A percentile compares a stretch with the other conserved stretches of the same genome.
phyloP scores from a whole-genome alignment of 768 basidiomycete genomes.

The Arthromyces matolae region DNA sequence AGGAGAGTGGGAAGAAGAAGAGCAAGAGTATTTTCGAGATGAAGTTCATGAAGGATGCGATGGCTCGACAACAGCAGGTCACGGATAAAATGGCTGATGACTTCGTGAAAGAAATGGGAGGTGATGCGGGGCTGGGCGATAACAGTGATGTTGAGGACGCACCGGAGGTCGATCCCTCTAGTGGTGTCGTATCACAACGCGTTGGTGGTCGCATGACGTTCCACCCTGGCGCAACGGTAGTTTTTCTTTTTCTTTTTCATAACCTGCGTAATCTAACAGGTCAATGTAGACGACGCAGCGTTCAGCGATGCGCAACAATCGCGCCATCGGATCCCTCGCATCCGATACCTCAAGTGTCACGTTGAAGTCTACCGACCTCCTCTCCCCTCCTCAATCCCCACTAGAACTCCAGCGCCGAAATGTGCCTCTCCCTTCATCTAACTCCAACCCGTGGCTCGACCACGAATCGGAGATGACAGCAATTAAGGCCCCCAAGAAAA shows the following conservation, averaged over 20 bases:
- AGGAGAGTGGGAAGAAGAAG: slow-evolving; percentile 32
- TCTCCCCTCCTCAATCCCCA: slow-evolving; percentile 38
- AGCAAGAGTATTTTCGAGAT: slow-evolving; percentile 81
- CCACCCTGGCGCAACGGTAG: slow-evolving; percentile 46
- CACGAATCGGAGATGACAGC: slow-evolving; percentile 21
- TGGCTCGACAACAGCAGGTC: slow-evolving; percentile 57
- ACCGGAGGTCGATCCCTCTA: slow-evolving; percentile 23
- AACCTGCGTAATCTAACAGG: background rate
- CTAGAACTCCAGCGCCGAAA: slow-evolving; percentile 8
- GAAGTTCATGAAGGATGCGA: slow-evolving; percentile 98
- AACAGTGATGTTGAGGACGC: slow-evolving; percentile 29
- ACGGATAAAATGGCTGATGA: slow-evolving; percentile 67
- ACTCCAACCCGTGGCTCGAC: slow-evolving; percentile 80
- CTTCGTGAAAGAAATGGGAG: slow-evolving; percentile 67
- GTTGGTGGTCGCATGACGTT: slow-evolving; percentile 65
- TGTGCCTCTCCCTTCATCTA: slow-evolving; percentile 17
- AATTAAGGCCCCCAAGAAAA: slow-evolving; percentile 57
- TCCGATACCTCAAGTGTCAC: slow-evolving; percentile 69
- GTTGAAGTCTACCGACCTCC: slow-evolving; percentile 52
- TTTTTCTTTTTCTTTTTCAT: slow-evolving; percentile 11
- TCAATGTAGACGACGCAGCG: slow-evolving; percentile 17
- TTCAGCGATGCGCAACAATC: slow-evolving; percentile 8
- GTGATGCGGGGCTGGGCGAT: slow-evolving; percentile 21
- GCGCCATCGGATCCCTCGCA: slow-evolving; percentile 28
- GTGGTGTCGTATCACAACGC: slow-evolving; percentile 47